phyloP scores from a whole-genome alignment of 352 stramenopile genomes.

The Phytophthora chlamydospora region DNA sequence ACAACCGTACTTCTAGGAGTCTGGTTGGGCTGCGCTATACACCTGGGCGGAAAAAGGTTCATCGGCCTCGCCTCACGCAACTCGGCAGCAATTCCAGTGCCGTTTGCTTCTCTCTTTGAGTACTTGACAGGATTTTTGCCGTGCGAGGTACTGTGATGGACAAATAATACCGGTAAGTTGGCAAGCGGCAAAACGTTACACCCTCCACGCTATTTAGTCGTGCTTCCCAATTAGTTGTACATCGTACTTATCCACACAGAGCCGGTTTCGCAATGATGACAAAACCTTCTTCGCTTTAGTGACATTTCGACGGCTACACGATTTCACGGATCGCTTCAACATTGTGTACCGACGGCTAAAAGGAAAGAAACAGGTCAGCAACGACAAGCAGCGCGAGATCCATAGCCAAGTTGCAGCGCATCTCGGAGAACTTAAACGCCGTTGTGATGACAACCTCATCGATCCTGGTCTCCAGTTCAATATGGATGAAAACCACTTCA shows the following conservation, averaged over 20 bases:
- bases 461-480: background rate
- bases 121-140: too few relatives aligned
- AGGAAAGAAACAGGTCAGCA: slow-evolving; percentile 12
- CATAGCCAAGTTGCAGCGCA: background rate
- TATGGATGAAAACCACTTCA: slow-evolving; percentile 15
- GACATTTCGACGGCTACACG: background rate
- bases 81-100: too few relatives aligned
- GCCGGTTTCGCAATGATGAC: background rate
- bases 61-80: too few relatives aligned
- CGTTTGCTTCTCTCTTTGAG: too few relatives aligned
- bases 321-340: slow-evolving; percentile 6
- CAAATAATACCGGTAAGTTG: too few relatives aligned
- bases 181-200: too few relatives aligned
- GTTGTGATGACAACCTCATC: background rate
- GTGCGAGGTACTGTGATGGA: too few relatives aligned
- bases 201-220: slow-evolving; percentile 8
- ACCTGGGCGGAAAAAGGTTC: too few relatives aligned
- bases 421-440: slow-evolving; percentile 1
- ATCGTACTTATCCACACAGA: slow-evolving; percentile 1
- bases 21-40: too few relatives aligned
- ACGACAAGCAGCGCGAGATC: background rate
- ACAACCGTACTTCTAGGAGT: too few relatives aligned
- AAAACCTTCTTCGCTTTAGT: background rate
- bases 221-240: slow-evolving; percentile 1
- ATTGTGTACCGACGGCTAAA: slow-evolving; percentile 2